A percentile compares a stretch with the other conserved stretches of the same genome.
These are phyloP conservation scores for Ceratobasidium theobromae DNA, from an alignment of 1,284 basidiomycete genomes.

Conservation along the genomic window DNA sequence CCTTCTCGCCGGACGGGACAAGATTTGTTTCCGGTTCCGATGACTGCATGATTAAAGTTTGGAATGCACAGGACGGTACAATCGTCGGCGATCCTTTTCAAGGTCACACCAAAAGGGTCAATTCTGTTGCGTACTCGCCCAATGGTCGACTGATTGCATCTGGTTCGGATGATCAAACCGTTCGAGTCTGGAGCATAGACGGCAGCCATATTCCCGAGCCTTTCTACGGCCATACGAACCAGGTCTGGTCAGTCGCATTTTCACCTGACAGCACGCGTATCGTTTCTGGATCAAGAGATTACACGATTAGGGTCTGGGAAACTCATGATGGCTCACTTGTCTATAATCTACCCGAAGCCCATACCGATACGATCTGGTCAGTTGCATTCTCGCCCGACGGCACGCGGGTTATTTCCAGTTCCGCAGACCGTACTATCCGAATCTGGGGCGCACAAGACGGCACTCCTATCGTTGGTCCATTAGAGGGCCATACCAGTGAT, in stretches of 20 bases:
- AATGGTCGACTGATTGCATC: not conserved
- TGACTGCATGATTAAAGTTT: slow-evolving; percentile 11
- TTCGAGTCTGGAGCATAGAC: not conserved
- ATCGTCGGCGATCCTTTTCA: not conserved
- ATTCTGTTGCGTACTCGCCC: not conserved
- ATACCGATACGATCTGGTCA: too few relatives aligned
- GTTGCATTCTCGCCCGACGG: too few relatives aligned
- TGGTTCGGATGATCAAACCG: not conserved
- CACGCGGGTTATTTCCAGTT: not conserved
- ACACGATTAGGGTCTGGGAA: slow-evolving; percentile 27
- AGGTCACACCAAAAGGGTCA: not conserved
- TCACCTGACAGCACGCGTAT: slow-evolving; percentile 4
- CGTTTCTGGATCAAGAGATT: slow-evolving; percentile 3
- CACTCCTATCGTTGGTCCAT: not conserved
- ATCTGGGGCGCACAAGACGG: not conserved
- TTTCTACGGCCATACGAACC: not conserved
- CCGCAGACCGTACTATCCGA: not conserved
- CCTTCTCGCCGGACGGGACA: slow-evolving; percentile 3
- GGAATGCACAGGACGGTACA: not conserved
- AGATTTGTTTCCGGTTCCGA: slow-evolving; percentile 8
- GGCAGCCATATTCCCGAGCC: not conserved
- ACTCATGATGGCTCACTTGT: too few relatives aligned
- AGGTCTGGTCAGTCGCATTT: not conserved
- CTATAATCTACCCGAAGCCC: too few relatives aligned
- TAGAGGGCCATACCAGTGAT: not conserved